These are phyloP conservation scores for Globisporangium cystogenes DNA, from an alignment of 352 stramenopile species.

Conservation along the genomic window DNA sequence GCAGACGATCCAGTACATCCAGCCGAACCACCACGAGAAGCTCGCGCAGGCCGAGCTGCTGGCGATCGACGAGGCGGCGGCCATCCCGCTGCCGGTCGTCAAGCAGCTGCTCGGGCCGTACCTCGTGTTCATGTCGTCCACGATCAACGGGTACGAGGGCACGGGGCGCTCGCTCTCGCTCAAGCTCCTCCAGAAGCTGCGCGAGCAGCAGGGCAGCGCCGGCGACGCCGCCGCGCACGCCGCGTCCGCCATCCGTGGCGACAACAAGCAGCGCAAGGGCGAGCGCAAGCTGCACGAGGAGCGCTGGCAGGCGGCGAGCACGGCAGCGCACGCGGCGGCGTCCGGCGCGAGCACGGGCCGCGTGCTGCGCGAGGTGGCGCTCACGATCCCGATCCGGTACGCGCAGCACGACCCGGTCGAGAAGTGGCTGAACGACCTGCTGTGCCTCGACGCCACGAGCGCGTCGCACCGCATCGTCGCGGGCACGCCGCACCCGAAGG, in stretches of 20 bases:
- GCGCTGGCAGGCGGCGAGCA: slow-evolving; percentile 91
- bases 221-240: slow-evolving; percentile 48
- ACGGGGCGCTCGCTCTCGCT: slow-evolving; percentile 98
- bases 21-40: slow-evolving; percentile 93
- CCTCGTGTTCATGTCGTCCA: slow-evolving; percentile 99
- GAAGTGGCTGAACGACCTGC: slow-evolving; percentile 95
- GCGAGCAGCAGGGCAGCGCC: slow-evolving; percentile 88
- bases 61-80: slow-evolving; percentile 98
- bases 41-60: slow-evolving; percentile 97
- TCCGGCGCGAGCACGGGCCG: slow-evolving; percentile 48
- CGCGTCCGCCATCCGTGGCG: slow-evolving; percentile 73
- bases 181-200: slow-evolving; percentile 98
- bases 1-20: slow-evolving; percentile 97
- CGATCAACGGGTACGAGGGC: slow-evolving; percentile 99
- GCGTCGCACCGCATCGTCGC: slow-evolving; percentile 84
- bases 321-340: slow-evolving; percentile 67
- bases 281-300: slow-evolving; percentile 97
- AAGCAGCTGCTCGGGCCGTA: slow-evolving; percentile 94
- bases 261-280: slow-evolving; percentile 92
- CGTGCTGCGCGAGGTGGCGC: slow-evolving; percentile 92
- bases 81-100: slow-evolving; percentile 98
- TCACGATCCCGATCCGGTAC: slow-evolving; percentile 99
- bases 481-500: slow-evolving; percentile 92
- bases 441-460: slow-evolving; percentile 94
- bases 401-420: slow-evolving; percentile 94